Evolutionary conservation across 202 grass and related monocot species (phyloP).

Genomic region (Panicum virgatum): DNA sequence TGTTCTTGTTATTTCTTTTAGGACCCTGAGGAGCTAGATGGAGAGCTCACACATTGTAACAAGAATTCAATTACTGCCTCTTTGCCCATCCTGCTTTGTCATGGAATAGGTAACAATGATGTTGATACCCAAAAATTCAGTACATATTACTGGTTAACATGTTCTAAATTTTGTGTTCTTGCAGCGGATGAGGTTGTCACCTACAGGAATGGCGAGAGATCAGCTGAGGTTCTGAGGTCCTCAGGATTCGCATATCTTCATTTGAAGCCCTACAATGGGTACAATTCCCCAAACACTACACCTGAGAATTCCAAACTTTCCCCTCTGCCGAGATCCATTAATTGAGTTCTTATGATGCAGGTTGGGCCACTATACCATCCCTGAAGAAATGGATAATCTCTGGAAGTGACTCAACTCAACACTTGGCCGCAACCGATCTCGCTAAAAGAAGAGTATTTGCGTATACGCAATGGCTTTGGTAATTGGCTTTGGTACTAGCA

Average conservation of each 20-base stretch:
- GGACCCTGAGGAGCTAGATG: constrained; percentile 72
- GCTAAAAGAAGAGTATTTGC: constrained; percentile 52
- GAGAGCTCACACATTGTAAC: constrained; percentile 67
- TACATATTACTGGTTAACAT: background rate
- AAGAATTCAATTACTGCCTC: constrained; percentile 71
- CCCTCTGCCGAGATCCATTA: background rate
- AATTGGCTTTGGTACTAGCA: no score
- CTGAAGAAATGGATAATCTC: constrained; percentile 93
- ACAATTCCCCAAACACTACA: background rate
- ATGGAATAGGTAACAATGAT: constrained; percentile 71
- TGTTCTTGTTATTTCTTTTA: constrained; percentile 29
- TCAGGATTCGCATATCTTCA: constrained; percentile 72
- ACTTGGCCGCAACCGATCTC: constrained; percentile 53
- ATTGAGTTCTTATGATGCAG: constrained; percentile 38
- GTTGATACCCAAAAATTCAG: background rate
- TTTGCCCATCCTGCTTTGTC: constrained; percentile 66
- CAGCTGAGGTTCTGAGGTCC: constrained; percentile 54
- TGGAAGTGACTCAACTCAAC: constrained; percentile 64
- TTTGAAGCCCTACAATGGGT: constrained; percentile 84
- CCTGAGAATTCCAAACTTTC: background rate
- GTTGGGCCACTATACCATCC: constrained; percentile 83
- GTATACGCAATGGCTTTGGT: background rate
- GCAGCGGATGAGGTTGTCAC: constrained; percentile 80
- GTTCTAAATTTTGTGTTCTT: constrained; percentile 17
- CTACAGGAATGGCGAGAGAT: constrained; percentile 77